These are phyloP conservation scores for Quercus gilva DNA, from an alignment of 306 rosid genomes.

Conservation along the genomic window DNA sequence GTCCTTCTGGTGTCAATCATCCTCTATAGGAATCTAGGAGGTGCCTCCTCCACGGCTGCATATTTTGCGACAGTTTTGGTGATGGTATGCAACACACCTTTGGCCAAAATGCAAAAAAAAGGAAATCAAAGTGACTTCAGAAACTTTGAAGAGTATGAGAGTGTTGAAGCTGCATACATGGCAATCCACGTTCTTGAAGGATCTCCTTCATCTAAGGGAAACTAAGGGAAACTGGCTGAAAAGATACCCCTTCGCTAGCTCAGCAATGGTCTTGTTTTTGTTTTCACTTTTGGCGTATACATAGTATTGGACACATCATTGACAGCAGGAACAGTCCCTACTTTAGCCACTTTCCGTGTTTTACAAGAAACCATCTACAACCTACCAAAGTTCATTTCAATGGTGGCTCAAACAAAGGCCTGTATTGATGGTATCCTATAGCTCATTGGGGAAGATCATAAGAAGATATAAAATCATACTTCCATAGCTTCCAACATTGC, in stretches of 20 bases:
- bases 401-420: constrained; percentile 85
- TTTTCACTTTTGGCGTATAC: constrained; percentile 75
- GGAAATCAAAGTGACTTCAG: constrained; percentile 75
- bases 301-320: constrained; percentile 52
- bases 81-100: too few species aligned
- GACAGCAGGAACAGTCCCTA: constrained; percentile 70
- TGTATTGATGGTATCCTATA: constrained; percentile 65
- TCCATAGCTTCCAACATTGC: constrained; percentile 34
- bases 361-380: constrained; percentile 90
- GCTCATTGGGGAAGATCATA: constrained; percentile 56
- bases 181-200: constrained; percentile 72
- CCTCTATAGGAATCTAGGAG: too few species aligned
- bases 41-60: too few species aligned
- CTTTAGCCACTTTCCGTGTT: constrained; percentile 82
- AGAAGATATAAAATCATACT: constrained; percentile 32
- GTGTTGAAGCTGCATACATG: constrained; percentile 82
- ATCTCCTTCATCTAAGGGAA: constrained; percentile 62
- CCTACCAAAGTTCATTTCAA: constrained; percentile 91
- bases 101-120: too few species aligned
- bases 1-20: too few species aligned
- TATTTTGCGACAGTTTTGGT: too few species aligned
- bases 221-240: constrained; percentile 67
- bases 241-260: constrained; percentile 68
- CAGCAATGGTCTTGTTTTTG: constrained; percentile 77
- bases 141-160: constrained; percentile 71